These are phyloP conservation scores for Bromus sterilis DNA, from an alignment of 176 grass and related monocot species.

Conservation along the genomic window DNA sequence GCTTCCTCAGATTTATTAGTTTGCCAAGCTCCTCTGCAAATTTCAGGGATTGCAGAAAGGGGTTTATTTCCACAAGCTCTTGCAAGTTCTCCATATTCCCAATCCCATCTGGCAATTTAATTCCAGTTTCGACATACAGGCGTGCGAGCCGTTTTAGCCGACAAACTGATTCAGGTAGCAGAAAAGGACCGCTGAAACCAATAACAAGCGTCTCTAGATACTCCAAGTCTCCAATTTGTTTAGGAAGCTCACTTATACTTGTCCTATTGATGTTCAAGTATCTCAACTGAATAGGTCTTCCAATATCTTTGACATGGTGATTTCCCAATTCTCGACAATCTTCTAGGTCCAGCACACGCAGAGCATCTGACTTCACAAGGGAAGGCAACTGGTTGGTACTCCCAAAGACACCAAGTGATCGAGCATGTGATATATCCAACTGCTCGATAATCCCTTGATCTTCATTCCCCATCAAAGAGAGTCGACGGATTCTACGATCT, in stretches of 20 bases:
- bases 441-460: not conserved
- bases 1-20: too few species aligned
- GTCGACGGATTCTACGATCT: not conserved
- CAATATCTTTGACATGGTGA: not conserved
- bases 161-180: not conserved
- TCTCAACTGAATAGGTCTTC: not conserved
- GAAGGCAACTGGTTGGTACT: not conserved
- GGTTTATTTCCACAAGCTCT: not conserved
- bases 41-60: not conserved
- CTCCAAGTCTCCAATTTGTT: not conserved
- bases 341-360: not conserved
- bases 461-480: not conserved
- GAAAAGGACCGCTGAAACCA: accelerated
- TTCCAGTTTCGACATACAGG: not conserved
- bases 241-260: not conserved
- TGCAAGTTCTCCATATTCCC: not conserved
- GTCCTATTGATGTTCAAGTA: not conserved
- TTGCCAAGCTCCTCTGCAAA: not conserved
- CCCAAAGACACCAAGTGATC: not conserved
- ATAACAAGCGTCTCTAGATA: not conserved
- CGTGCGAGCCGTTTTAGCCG: not conserved
- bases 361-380: not conserved
- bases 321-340: not conserved
- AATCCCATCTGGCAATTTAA: not conserved
- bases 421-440: not conserved